phyloP scores from a whole-genome alignment of 352 stramenopile genomes.

The Globisporangium paroecandrum region DNA sequence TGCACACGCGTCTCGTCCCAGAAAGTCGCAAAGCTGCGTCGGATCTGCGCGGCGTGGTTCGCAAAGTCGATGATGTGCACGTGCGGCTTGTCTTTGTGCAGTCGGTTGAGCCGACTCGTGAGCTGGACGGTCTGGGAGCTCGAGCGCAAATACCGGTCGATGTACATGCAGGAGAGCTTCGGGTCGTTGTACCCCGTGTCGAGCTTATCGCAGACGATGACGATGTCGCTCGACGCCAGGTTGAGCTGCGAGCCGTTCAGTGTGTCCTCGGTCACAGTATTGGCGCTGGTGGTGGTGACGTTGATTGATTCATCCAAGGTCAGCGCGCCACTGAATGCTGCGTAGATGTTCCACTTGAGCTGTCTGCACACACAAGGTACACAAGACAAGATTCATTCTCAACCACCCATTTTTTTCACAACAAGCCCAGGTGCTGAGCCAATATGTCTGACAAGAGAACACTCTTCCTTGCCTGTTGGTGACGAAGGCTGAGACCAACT shows the following conservation, averaged over 20 bases:
- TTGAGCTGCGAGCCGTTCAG: slow-evolving; percentile 54
- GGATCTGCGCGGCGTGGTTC: slow-evolving; percentile 70
- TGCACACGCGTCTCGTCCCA: slow-evolving; percentile 36
- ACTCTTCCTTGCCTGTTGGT: slow-evolving; percentile 35
- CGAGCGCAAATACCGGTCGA: slow-evolving; percentile 71
- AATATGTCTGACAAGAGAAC: neutral
- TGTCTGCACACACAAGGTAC: slow-evolving; percentile 18
- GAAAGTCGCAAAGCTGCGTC: slow-evolving; percentile 46
- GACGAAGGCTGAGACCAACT: slow-evolving; percentile 56
- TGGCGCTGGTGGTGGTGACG: slow-evolving; percentile 16
- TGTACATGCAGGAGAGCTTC: slow-evolving; percentile 70
- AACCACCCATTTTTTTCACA: neutral
- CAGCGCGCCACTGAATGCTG: slow-evolving; percentile 61
- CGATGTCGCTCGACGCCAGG: slow-evolving; percentile 57
- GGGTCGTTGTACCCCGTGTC: slow-evolving; percentile 86
- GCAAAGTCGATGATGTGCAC: slow-evolving; percentile 67
- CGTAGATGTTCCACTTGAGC: slow-evolving; percentile 62
- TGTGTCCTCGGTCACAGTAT: slow-evolving; percentile 53
- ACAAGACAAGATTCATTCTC: neutral
- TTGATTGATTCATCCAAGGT: slow-evolving; percentile 16
- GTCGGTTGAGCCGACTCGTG: slow-evolving; percentile 76
- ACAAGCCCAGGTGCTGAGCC: neutral
- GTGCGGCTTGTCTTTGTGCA: slow-evolving; percentile 45
- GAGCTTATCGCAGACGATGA: slow-evolving; percentile 86
- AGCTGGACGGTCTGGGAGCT: slow-evolving; percentile 74